Evolutionary conservation across 2,329 filamentous ascomycete species (phyloP), one percentile per base, ranked within the genome.

Genomic region (Exophiala calicioides): DNA sequence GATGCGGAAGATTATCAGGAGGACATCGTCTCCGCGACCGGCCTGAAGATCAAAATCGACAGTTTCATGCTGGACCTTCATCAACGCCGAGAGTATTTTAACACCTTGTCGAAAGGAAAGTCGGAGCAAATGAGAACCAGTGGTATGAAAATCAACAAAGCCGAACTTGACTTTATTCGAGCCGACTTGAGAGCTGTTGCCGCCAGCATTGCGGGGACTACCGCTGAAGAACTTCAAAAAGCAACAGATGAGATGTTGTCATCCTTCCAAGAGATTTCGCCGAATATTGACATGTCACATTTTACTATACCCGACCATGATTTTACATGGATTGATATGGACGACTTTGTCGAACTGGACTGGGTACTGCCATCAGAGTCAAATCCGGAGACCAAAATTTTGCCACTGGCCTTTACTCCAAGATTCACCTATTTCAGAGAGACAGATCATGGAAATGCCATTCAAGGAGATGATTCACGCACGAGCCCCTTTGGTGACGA

Each of bases 31-130:
- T 93, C 89, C 35, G 91, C 91, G 0, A 98, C 93, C 3, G 93
- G 94, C n/a, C 75, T 98, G 53, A 98, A 98, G 68, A 88, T 95
- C 58, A 85, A 90, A 41, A 81, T 98, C 40, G 91, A 97, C 67
- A 96, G 89, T 71, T 94, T 97, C 67, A 96, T 96, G 82, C 80
- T 98, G 32, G 93, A 98, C 68, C 75, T 98, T 32, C 93, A 98
- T 66, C 90, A 96, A 66, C 80, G 94, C 39, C 83, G 93, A 40
- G 93, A 98, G 64, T 88, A 95, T 63, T 94, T 96, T 68, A 84
- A 86, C 51, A 90, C 87, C 1, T 78, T 86, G 45, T 86, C 89
- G 43, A 86, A 86, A 61, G 87, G 85, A 5, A 82, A 79, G 51
- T 86, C 85, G 55, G 85, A 85, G 24, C 82, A 89, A 53, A 86